Percentiles rank a stretch among this genome's conserved stretches.
phyloP scores from a whole-genome alignment of 2,329 filamentous ascomycete genomes.

The Coniochaeta hoffmannii region DNA sequence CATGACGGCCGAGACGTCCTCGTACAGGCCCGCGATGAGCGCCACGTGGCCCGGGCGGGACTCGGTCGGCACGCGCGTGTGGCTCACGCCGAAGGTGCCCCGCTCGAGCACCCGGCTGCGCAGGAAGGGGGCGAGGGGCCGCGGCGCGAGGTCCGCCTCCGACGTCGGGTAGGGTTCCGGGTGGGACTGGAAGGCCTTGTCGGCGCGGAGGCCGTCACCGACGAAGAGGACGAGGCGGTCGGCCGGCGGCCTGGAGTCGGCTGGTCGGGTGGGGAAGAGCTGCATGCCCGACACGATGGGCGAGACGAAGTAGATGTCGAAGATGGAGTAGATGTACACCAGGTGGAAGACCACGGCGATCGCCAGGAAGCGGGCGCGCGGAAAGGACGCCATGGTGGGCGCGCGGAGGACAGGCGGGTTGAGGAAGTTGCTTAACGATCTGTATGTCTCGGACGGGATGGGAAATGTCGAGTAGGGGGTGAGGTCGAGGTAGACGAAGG shows the following conservation, averaged over 20 bases:
- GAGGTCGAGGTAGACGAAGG: neutral
- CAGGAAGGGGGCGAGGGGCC: slow-evolving; percentile 83
- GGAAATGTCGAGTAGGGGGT: neutral
- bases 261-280: slow-evolving; percentile 59
- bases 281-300: slow-evolving; percentile 95
- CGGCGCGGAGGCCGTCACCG: slow-evolving; percentile 92
- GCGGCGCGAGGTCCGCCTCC: slow-evolving; percentile 59
- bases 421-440: neutral
- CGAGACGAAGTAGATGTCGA: slow-evolving; percentile 98
- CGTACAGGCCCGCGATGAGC: slow-evolving; percentile 91
- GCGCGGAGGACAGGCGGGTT: neutral
- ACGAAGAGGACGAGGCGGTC: slow-evolving; percentile 90
- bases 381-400: slow-evolving; percentile 42
- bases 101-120: slow-evolving; percentile 81
- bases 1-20: slow-evolving; percentile 94
- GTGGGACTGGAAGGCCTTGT: slow-evolving; percentile 94
- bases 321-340: slow-evolving; percentile 90
- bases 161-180: slow-evolving; percentile 72
- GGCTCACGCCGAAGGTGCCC: slow-evolving; percentile 94
- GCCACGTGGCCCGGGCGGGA: slow-evolving; percentile 95
- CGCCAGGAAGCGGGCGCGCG: slow-evolving; percentile 75
- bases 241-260: slow-evolving; percentile 62
- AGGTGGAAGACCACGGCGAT: slow-evolving; percentile 89
- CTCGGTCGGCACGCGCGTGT: slow-evolving; percentile 94
- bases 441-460: neutral